Percentiles rank a stretch among this genome's conserved stretches.
Evolutionary conservation across 306 rosid species (phyloP).

Genomic region (Pterocarpus macrocarpus): DNA sequence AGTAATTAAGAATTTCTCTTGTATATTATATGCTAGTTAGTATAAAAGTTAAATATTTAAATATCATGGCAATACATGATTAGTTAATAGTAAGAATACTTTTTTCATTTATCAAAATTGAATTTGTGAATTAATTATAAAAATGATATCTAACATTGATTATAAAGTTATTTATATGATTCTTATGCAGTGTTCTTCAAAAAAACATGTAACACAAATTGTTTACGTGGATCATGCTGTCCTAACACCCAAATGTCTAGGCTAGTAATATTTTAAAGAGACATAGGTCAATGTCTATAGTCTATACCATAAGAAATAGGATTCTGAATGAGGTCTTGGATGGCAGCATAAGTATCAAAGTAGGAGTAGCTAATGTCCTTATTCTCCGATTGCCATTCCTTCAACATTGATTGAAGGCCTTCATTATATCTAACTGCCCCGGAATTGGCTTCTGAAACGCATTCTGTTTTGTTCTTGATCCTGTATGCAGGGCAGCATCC

Average conservation of each 20-base stretch:
- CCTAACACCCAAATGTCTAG: neutral
- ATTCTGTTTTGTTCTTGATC: conserved; percentile 59
- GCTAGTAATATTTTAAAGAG: neutral
- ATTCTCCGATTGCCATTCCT: conserved; percentile 54
- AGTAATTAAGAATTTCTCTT: no score
- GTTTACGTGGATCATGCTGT: neutral
- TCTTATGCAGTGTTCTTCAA: neutral
- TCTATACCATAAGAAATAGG: conserved; percentile 64
- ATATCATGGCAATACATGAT: no score
- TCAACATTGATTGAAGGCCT: conserved; percentile 60
- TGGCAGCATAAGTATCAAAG: conserved; percentile 63
- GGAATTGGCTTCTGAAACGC: conserved; percentile 59
- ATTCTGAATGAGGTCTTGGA: conserved; percentile 54
- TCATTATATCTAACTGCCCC: conserved; percentile 55
- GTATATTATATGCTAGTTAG: no score
- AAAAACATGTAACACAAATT: neutral
- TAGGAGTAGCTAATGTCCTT: conserved; percentile 61
- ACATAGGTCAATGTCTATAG: no score
- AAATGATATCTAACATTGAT: neutral
- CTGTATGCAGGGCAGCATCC: conserved; percentile 83
- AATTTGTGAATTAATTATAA: neutral
- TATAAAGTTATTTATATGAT: neutral
- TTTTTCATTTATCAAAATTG: no score
- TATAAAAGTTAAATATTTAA: no score
- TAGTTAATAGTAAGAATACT: no score